These are phyloP conservation scores for Logfia minima DNA, from an alignment of 129 eudicot genomes.

Conservation along the genomic window DNA sequence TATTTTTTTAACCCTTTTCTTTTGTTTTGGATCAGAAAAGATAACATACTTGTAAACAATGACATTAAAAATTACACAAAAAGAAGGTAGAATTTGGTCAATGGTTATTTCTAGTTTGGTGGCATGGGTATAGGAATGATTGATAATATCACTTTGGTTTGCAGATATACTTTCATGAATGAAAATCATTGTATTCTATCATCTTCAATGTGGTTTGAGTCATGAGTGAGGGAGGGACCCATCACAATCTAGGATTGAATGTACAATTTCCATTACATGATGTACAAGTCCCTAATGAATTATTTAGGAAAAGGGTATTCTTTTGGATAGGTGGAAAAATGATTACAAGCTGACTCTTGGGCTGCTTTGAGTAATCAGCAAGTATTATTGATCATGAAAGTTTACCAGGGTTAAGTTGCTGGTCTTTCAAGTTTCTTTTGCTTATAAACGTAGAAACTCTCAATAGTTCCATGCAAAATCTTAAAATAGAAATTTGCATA, in stretches of 20 bases:
- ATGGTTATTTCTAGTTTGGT: slow-evolving; percentile 13
- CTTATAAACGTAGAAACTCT: slow-evolving; percentile 17
- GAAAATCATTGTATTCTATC: slow-evolving; percentile 44
- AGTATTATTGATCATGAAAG: slow-evolving; percentile 29
- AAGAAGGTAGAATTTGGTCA: slow-evolving; percentile 19
- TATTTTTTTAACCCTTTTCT: slow-evolving; percentile 1
- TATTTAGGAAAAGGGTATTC: neutral
- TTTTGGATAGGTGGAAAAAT: neutral
- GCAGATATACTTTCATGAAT: slow-evolving; percentile 41
- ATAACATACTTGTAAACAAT: slow-evolving; percentile 14
- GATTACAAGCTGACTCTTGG: slow-evolving; percentile 18
- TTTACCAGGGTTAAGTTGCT: slow-evolving; percentile 28
- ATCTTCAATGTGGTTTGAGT: slow-evolving; percentile 4
- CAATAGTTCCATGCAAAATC: slow-evolving; percentile 24
- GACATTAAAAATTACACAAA: slow-evolving; percentile 12
- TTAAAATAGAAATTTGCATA: neutral
- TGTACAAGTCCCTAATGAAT: slow-evolving; percentile 25
- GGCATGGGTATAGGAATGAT: slow-evolving; percentile 54
- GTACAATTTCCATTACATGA: slow-evolving; percentile 21
- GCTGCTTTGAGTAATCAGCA: slow-evolving; percentile 31
- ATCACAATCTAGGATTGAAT: slow-evolving; percentile 11
- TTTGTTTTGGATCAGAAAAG: neutral
- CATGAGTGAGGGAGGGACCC: slow-evolving; percentile 24
- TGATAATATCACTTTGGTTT: slow-evolving; percentile 32
- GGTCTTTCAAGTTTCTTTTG: slow-evolving; percentile 39